Evolutionary conservation across 2,329 filamentous ascomycete genomes (phyloP), one percentile per base, ranked within the genome.

Genomic region (Fusarium caatingaense): DNA sequence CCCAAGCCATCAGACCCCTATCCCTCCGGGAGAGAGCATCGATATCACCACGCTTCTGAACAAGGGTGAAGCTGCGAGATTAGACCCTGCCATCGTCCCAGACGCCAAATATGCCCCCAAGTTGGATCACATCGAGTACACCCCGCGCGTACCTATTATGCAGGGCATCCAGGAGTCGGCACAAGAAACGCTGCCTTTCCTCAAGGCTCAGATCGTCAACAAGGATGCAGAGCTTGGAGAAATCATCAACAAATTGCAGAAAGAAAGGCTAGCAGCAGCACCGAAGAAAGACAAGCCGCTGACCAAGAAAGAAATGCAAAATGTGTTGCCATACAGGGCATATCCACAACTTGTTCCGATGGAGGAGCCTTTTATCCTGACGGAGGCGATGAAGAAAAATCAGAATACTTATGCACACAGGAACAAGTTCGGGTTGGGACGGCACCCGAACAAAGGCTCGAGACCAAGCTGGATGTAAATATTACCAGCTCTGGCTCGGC

Each of bases 1-100:
- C 1, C 96, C 96, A 1, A 96, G 92, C 45, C 92, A 99, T 79
- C 87, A 87, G 0, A 85, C 87, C 1, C 85, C 91, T 30, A 98
- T 99, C 44, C 86, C 92, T 0, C 91, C 90, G 3, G 96, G 97
- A 37, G 94, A 98, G 80, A 94, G 89, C 65, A 80, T 99, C 11
- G 94, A 97, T 77, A 97, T 99, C 57, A 77, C 80, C 5, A 80
- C 90, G n/a, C 86, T 99, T 2, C 87, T 99, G 4, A 86, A 86
- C 1, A 96, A 93, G 78, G 92, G 93, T 7, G 72, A 86, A 0
- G 78, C 84, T 21, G 93, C 95, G 0, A 85, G 80, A 32, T 86
- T 98, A 1, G 92, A 97, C 72, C 87, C 89, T 0, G 76, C 79
- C 3, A 87, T 91, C 53, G 78, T 85, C 3, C 89, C 93, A 0